Evolutionary conservation across 345 rosid genomes (phyloP).

Genomic region (Ricinus communis): DNA sequence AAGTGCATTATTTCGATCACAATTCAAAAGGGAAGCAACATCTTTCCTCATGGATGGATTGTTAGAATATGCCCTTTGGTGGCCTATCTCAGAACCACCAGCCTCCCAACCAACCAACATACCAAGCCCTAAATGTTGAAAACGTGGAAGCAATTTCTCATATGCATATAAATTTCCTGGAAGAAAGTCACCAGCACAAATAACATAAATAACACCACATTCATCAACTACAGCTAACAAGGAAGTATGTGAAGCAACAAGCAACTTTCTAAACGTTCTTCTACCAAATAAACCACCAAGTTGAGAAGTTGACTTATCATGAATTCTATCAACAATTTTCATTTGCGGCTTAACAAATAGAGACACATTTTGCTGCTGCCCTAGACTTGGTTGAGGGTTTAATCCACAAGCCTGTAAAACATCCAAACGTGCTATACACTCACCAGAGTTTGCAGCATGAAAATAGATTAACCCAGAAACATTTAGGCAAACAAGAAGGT

Average conservation of each 20-base stretch:
- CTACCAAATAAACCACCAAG: constrained; percentile 27
- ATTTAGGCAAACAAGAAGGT: constrained; percentile 83
- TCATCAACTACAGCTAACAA: constrained; percentile 81
- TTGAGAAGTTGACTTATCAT: constrained; percentile 28
- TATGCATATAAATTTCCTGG: constrained; percentile 37
- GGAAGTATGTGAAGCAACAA: constrained; percentile 65
- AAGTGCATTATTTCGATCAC: constrained; percentile 25
- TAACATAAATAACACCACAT: constrained; percentile 60
- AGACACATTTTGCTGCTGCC: constrained; percentile 31
- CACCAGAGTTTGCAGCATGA: constrained; percentile 64
- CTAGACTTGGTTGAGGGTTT: constrained; percentile 32
- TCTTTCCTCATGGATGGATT: constrained; percentile 28
- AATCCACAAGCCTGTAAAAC: constrained; percentile 51
- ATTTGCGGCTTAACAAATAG: constrained; percentile 29
- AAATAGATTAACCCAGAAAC: constrained; percentile 61
- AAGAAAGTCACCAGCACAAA: constrained; percentile 49
- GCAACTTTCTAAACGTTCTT: constrained; percentile 71
- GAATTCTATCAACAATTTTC: constrained; percentile 33
- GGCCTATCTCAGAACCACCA: constrained; percentile 67
- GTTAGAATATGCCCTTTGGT: constrained; percentile 38
- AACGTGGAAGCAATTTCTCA: constrained; percentile 46
- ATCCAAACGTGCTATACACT: constrained; percentile 59
- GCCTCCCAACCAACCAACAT: constrained; percentile 67
- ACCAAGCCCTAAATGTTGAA: constrained; percentile 60
- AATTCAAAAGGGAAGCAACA: constrained; percentile 13